Evolutionary conservation across 2,329 filamentous ascomycete genomes (phyloP).

Genomic region (Fusarium sp.): DNA sequence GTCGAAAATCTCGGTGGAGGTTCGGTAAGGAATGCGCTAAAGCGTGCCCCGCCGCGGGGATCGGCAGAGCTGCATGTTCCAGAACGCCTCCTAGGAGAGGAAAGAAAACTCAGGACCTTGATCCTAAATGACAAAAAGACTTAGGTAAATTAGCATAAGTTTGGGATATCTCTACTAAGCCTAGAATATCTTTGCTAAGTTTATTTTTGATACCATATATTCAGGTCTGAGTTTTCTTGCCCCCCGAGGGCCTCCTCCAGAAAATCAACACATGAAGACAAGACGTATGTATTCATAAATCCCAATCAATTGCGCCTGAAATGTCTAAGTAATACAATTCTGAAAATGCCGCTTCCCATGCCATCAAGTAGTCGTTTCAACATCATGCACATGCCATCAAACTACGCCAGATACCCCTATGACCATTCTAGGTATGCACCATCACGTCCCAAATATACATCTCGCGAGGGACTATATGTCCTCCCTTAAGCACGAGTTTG

Average conservation of each 20-base stretch:
- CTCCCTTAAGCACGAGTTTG: constrained; percentile 11
- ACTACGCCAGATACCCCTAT: neutral
- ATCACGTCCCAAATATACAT: neutral
- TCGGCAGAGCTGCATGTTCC: constrained; percentile 15
- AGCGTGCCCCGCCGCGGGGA: constrained; percentile 20
- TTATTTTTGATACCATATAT: no score
- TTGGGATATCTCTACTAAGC: no score
- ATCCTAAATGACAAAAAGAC: no score
- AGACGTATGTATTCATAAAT: neutral
- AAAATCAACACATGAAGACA: neutral
- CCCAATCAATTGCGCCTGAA: neutral
- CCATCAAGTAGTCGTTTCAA: neutral
- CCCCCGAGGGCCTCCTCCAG: no score
- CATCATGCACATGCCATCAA: neutral
- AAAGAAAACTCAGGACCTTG: no score
- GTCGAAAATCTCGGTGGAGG: constrained; percentile 29
- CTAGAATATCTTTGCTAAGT: no score
- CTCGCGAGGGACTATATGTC: neutral
- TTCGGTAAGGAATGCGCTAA: constrained; percentile 23
- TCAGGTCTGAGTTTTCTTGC: no score
- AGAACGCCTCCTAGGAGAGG: constrained; percentile 2
- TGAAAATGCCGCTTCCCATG: neutral
- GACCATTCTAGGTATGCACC: neutral
- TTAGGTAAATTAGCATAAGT: no score
- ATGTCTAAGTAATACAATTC: constrained; percentile 1